These are phyloP conservation scores for Ceratocystis ficicola DNA, from an alignment of 2,329 filamentous ascomycete species.

Conservation along the genomic window DNA sequence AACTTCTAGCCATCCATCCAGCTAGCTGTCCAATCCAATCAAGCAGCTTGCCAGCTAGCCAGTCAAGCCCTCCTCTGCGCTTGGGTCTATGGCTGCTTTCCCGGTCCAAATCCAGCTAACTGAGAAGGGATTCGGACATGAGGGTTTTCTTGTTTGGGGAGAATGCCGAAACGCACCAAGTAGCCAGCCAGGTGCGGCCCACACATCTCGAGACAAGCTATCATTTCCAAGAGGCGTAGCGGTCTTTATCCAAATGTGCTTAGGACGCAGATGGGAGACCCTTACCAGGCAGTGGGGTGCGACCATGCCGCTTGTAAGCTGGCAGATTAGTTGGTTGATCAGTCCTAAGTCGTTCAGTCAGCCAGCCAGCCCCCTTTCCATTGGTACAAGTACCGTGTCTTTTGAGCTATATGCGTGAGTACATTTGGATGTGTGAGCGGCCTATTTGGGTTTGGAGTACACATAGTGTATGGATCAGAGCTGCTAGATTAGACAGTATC, in stretches of 20 bases:
- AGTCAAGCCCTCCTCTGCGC: background rate
- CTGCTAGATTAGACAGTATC: background rate
- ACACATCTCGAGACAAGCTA: constrained; percentile 20
- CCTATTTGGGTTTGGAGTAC: background rate
- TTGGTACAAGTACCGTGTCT: too few species aligned
- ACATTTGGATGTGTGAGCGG: background rate
- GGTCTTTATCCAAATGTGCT: background rate
- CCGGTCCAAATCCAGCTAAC: background rate
- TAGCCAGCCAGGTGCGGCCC: constrained; percentile 11
- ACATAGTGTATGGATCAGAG: too few species aligned
- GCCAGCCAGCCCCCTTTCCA: too few species aligned
- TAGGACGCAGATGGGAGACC: background rate
- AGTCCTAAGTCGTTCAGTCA: too few species aligned
- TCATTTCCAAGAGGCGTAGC: background rate
- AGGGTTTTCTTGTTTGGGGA: constrained; percentile 6
- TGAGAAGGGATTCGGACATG: constrained; percentile 1
- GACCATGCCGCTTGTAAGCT: background rate
- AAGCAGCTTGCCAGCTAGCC: constrained; percentile 6
- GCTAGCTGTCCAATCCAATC: background rate
- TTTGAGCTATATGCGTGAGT: background rate
- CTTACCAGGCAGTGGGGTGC: background rate
- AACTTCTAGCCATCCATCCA: background rate
- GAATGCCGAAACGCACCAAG: constrained; percentile 8
- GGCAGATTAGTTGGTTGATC: too few species aligned
- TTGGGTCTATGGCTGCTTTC: background rate